Evolutionary conservation across 352 stramenopile genomes (phyloP), one percentile per base, ranked within the genome.

Genomic region (Elongisporangium anandrum): DNA sequence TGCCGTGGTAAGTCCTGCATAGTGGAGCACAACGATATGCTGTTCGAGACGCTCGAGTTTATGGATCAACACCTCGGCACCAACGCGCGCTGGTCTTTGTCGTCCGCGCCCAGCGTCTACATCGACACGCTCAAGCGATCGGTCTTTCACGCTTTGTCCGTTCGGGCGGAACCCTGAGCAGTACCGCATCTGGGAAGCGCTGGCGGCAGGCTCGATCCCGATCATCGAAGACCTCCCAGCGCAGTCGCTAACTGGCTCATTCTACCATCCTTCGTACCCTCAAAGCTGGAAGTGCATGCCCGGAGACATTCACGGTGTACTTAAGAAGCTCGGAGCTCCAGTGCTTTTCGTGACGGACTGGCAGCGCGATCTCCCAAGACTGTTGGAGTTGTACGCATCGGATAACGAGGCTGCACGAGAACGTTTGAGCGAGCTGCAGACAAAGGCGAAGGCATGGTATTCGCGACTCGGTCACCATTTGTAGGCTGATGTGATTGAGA

Each of bases 131-230:
- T 86, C n/a, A 78, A 82, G 58, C 67, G 78, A 49, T 83, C 72
- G 0, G 63, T 86, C 21, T 86, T n/a, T 88, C 55, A 88, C 78
- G 24, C 68, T 88, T 21, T 88, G 78, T 54, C 78, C 78, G 16
- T 61, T 82, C 2, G 78, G 78, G 5, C 86, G 86, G 60, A 88
- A 88, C 63, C 78, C 78, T 1, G 78, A 88, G 66, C 75, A 88
- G 59, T 88, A 85, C 45, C 69, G 78, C 19, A 86, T 88, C 61
- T 88, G 78, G 78, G 78, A 88, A 45, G 78, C 75, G n/a, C 58
- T 88, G 34, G 73, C 78, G 3, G 76, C 75, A 0, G 78, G 78
- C 2, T 88, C 78, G 20, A 88, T 88, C 63, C 78, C 75, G 5
- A 83, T 88, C 48, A 66, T 88, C 9, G 78, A 88, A 57, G 77